Conservation (phyloP, 2,329 filamentous ascomycete species). For the Ceratocystis papillata region DNA sequence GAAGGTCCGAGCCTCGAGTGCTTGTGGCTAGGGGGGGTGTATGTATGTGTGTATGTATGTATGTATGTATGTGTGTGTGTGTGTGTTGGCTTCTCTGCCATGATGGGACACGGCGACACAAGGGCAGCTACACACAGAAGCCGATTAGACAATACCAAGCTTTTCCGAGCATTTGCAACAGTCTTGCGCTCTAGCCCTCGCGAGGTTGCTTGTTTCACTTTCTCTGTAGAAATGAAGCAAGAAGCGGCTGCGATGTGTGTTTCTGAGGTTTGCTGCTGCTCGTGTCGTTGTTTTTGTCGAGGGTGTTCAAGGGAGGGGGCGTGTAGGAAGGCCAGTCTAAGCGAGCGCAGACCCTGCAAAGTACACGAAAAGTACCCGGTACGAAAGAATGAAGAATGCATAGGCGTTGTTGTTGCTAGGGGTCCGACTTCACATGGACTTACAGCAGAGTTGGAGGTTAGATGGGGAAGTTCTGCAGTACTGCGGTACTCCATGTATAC, state of each 20-base stretch:
- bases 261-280: not conserved
- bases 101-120: too few species aligned
- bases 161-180: not conserved
- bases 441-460: not conserved
- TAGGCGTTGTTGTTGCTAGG: not conserved
- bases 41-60: too few species aligned
- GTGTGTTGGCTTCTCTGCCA: too few species aligned
- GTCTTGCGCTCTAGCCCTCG: not conserved
- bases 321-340: not conserved
- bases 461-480: not conserved
- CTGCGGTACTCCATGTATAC: conserved; percentile 1
- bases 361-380: conserved; percentile 20
- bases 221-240: not conserved
- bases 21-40: too few species aligned
- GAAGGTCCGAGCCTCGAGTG: too few species aligned
- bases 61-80: too few species aligned
- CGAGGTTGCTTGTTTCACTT: not conserved
- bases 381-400: not conserved
- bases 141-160: not conserved
- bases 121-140: too few species aligned
- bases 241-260: not conserved
- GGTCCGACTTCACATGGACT: conserved; percentile 9
- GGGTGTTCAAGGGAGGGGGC: not conserved
- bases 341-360: conserved; percentile 7
- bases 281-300: not conserved